Evolutionary conservation across 2,329 filamentous ascomycete species (phyloP), one percentile per base, ranked within the genome.

Genomic region (Stachybotrys chartarum): DNA sequence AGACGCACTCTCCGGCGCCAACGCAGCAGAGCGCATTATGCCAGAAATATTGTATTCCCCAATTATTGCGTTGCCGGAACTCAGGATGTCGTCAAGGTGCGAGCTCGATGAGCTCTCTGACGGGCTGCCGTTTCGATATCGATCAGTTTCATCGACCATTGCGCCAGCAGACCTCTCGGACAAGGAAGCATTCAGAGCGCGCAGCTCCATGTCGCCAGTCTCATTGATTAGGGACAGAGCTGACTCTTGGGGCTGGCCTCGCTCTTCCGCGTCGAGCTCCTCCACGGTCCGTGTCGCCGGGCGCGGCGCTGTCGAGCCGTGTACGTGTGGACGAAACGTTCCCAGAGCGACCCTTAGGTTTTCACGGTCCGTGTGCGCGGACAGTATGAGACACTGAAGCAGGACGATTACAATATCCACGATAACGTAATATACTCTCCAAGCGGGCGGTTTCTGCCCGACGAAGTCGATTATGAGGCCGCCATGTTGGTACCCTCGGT

Each of bases 401-500:
- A 67, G 70, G 45, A 87, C 63, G 7, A 88, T 75, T 32, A 82
- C 62, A 7, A 80, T 30, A 65, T 88, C 85, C 48, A 83, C 68
- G 2, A 80, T 62, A 6, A 87, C 59, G 50, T 86, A 76, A 52
- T 79, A 77, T 16, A 81, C 62, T 59, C 77, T 77, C 30, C 81
- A 84, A 1, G 78, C 76, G 1, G 85, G 81, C 5, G 84, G 81
- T 60, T 79, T 80, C 66, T 88, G 85, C 14, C 85, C 85, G 60
- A 88, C 76, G 60, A 88, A 85, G 64, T 88, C 85, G 61, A 87
- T 79, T 30, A 88, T 75, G 52, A 87, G 73, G 39, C 85, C 85
- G 30, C 85, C 85, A 59, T 88, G 85, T 30, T 87, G 75, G 64
- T 87, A 88, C 30, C 84, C 85, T 53, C 83, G 75, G 57, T 82